Conservation (phyloP, 176 grass and related monocot genomes). For the Carex littledalei region DNA sequence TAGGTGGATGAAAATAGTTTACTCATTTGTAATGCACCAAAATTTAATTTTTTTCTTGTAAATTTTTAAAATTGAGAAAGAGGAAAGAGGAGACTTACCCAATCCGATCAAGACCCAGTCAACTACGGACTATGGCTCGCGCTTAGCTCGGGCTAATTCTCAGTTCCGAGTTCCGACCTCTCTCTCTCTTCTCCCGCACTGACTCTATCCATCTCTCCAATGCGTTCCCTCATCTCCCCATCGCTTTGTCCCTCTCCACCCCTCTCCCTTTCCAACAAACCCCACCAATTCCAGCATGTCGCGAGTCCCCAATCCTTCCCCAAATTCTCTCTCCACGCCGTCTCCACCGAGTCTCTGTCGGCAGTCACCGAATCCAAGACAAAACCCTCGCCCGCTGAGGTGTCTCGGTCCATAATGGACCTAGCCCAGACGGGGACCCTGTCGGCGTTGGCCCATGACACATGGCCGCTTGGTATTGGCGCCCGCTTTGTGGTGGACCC, state of each 20-base stretch:
- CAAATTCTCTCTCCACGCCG: conserved; percentile 25
- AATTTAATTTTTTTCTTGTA: no score
- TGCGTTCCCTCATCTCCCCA: conserved; percentile 25
- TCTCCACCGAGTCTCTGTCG: conserved; percentile 8
- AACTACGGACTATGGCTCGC: background rate
- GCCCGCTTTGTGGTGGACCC: conserved; percentile 72
- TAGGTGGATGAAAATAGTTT: no score
- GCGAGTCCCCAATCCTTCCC: background rate
- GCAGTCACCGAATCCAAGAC: conserved; percentile 2
- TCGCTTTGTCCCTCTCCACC: background rate
- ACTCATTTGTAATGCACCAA: no score
- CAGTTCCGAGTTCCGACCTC: background rate
- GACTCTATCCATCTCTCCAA: conserved; percentile 15
- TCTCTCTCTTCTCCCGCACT: background rate
- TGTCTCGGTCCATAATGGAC: conserved; percentile 71
- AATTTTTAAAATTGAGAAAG: background rate
- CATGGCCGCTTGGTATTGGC: conserved; percentile 72
- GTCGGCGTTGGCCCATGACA: conserved; percentile 41
- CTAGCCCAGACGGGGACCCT: conserved; percentile 64
- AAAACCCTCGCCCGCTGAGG: conserved; percentile 59
- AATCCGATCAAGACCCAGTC: background rate
- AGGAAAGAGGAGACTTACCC: background rate
- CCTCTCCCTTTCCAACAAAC: conserved; percentile 1
- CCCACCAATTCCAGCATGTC: background rate
- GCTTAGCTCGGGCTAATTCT: background rate